These are phyloP conservation scores for Monosporozyma unispora DNA, from an alignment of 805 yeast species.

Conservation along the genomic window DNA sequence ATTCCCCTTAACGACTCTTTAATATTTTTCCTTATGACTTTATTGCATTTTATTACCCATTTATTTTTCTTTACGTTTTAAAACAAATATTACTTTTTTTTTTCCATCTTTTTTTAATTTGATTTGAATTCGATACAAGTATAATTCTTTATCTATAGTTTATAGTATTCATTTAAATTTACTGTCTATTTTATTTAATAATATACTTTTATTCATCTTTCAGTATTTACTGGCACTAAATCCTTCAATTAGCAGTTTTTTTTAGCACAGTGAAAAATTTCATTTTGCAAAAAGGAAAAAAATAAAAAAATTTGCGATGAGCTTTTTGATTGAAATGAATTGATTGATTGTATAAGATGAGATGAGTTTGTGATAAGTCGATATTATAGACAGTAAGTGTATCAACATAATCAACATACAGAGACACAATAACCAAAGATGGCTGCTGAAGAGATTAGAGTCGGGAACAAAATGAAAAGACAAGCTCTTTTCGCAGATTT, in stretches of 20 bases:
- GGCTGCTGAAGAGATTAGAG: conserved; percentile 36
- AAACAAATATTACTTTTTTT: neutral
- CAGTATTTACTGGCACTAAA: too few relatives aligned
- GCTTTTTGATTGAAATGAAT: neutral
- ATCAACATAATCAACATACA: neutral
- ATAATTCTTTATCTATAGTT: neutral
- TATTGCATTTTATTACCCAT: neutral
- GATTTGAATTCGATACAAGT: too few relatives aligned
- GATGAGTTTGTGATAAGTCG: neutral
- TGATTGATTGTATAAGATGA: neutral
- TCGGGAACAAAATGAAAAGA: conserved; percentile 72
- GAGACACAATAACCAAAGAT: conserved; percentile 7
- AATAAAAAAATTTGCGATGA: neutral
- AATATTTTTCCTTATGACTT: neutral
- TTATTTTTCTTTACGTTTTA: too few relatives aligned
- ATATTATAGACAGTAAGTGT: neutral
- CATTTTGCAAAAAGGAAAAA: too few relatives aligned
- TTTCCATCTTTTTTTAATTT: neutral
- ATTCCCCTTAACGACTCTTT: too few relatives aligned
- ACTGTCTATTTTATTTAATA: neutral
- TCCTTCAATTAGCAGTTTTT: neutral
- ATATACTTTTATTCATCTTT: too few relatives aligned
- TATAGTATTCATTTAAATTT: neutral
- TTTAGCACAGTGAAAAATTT: neutral
- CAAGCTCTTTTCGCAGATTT: conserved; percentile 67